phyloP scores from a whole-genome alignment of 345 rosid genomes.

The Clausena lansium region DNA sequence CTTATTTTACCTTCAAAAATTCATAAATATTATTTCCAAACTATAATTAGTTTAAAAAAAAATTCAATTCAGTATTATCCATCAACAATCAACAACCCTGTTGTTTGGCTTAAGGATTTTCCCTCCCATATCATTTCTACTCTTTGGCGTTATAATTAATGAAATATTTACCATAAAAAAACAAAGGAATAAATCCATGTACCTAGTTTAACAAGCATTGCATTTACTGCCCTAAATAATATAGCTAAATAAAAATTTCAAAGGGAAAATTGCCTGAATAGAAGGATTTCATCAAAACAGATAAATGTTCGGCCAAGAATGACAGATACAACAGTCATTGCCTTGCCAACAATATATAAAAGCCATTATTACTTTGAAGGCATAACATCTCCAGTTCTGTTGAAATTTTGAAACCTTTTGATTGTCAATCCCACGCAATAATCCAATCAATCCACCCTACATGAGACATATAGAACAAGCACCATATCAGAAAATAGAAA shows the following conservation, averaged over 20 bases:
- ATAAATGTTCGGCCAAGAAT: constrained; percentile 88
- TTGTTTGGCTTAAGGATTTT: too few species aligned
- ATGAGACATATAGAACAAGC: constrained; percentile 10
- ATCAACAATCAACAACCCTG: too few species aligned
- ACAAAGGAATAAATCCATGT: too few species aligned
- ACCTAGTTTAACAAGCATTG: background rate
- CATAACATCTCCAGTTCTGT: background rate
- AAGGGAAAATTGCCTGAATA: constrained; percentile 58
- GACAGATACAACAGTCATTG: constrained; percentile 87
- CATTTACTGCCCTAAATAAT: background rate
- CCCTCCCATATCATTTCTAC: too few species aligned
- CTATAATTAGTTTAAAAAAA: too few species aligned
- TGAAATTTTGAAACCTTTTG: constrained; percentile 94
- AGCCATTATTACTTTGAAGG: constrained; percentile 1
- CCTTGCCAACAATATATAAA: constrained; percentile 45
- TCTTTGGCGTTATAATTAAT: too few species aligned
- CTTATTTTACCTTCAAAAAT: too few species aligned
- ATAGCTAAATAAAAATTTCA: background rate
- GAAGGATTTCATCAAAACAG: constrained; percentile 88
- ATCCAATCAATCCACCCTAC: constrained; percentile 94
- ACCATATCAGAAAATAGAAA: background rate
- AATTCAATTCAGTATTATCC: too few species aligned
- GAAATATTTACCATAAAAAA: too few species aligned
- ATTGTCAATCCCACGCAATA: constrained; percentile 93
- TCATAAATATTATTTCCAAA: too few species aligned